A percentile compares a stretch with the other conserved stretches of the same genome.
Evolutionary conservation across 2,329 filamentous ascomycete genomes (phyloP).

Genomic region (Xylariomycetidae sp.): DNA sequence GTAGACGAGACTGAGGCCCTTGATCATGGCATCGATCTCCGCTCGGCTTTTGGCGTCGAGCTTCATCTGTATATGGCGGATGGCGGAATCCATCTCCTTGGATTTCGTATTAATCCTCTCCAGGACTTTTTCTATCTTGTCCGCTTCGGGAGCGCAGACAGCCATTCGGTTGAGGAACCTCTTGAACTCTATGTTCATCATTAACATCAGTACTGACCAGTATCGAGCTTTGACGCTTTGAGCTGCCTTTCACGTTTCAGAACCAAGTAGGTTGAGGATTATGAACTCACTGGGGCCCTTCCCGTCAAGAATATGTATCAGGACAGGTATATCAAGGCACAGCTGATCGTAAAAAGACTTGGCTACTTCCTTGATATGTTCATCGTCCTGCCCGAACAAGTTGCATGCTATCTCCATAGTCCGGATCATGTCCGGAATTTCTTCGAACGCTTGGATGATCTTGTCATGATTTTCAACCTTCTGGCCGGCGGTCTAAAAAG

Average conservation of each 20-base stretch:
- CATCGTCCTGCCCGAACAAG: conserved; percentile 3
- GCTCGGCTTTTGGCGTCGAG: conserved; percentile 4
- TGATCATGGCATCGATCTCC: conserved; percentile 4
- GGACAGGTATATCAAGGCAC: conserved; percentile 4
- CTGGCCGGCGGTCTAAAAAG: conserved; percentile 1
- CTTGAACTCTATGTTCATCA: conserved; percentile 2
- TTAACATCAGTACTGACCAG: too few species aligned
- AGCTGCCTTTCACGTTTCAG: too few species aligned
- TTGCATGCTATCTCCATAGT: conserved; percentile 7
- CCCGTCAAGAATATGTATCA: conserved; percentile 5
- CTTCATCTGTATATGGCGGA: conserved; percentile 3
- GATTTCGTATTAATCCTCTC: conserved; percentile 2
- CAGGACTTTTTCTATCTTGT: conserved; percentile 3
- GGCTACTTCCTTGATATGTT: conserved; percentile 1
- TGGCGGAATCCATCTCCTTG: conserved; percentile 2
- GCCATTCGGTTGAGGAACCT: conserved; percentile 3
- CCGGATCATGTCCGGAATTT: conserved; percentile 6
- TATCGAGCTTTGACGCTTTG: too few species aligned
- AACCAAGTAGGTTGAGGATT: too few species aligned
- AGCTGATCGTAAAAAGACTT: conserved; percentile 4
- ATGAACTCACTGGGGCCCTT: conserved; percentile 3
- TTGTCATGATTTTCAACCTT: conserved; percentile 6
- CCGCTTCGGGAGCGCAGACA: conserved; percentile 1
- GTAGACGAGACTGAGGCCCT: not conserved
- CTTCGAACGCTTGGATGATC: conserved; percentile 4